phyloP scores from a whole-genome alignment of 2,329 filamentous ascomycete genomes.

The Aspergillus clavatus region DNA sequence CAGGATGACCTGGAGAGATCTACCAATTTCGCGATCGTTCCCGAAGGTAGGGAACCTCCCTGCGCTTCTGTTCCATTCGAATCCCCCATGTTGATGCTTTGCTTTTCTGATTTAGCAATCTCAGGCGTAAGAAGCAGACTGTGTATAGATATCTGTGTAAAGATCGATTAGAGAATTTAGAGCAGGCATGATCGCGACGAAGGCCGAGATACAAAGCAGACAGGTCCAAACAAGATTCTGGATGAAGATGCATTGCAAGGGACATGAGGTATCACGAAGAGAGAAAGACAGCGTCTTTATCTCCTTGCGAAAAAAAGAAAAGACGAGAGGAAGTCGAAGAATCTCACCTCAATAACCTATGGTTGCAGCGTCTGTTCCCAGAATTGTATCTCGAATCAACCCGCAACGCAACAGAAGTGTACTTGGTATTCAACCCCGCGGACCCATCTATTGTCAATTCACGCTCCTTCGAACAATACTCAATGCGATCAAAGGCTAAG shows the following conservation, averaged over 20 bases:
- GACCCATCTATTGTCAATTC: neutral
- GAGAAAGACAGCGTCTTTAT: neutral
- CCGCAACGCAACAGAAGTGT: neutral
- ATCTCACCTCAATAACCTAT: neutral
- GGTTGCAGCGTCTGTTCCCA: neutral
- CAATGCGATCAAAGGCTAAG: neutral
- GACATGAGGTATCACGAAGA: neutral
- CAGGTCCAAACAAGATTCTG: neutral
- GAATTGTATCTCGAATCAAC: neutral
- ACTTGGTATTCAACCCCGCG: neutral
- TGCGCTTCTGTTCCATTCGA: constrained; percentile 23
- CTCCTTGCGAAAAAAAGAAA: neutral
- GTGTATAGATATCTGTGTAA: neutral
- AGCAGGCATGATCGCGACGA: neutral
- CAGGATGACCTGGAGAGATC: constrained; percentile 15
- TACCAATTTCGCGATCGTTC: constrained; percentile 41
- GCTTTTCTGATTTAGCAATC: constrained; percentile 5
- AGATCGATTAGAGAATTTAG: neutral
- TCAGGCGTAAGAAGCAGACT: neutral
- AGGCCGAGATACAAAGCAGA: neutral
- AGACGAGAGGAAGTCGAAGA: neutral
- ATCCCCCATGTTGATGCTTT: constrained; percentile 27
- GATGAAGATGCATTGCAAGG: neutral
- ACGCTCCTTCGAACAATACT: neutral
- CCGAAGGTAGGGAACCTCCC: constrained; percentile 28